These are phyloP conservation scores for Cercophora samala DNA, from an alignment of 495 filamentous ascomycete genomes.

Conservation along the genomic window DNA sequence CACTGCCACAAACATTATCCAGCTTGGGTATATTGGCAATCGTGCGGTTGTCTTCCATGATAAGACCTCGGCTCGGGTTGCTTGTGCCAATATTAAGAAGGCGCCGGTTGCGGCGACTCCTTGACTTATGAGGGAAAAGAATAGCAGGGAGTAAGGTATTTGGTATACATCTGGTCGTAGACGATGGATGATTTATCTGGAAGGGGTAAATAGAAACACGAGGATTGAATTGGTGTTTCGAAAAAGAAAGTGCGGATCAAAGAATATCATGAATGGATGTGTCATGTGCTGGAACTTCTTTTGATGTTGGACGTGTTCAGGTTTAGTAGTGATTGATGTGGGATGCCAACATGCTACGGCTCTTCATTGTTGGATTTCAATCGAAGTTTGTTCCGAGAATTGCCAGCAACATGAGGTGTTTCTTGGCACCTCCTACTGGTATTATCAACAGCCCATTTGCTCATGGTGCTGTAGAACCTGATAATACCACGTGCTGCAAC, in stretches of 20 bases:
- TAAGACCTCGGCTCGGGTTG: constrained; percentile 58
- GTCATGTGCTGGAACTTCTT: not conserved
- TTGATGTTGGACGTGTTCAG: not conserved
- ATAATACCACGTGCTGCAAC: no score
- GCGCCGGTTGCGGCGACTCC: not conserved
- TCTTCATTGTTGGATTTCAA: no score
- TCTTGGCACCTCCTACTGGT: no score
- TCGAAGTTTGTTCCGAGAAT: no score
- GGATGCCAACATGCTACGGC: not conserved
- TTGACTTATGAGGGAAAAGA: not conserved
- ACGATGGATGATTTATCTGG: not conserved
- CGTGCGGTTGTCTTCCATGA: constrained; percentile 71
- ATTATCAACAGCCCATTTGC: no score
- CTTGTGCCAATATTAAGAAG: constrained; percentile 62
- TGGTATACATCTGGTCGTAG: not conserved
- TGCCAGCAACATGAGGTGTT: no score
- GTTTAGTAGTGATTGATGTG: not conserved
- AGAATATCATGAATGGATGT: not conserved
- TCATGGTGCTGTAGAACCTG: no score
- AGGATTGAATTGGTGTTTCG: no score
- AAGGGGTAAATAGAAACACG: not conserved
- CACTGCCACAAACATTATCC: constrained; percentile 55
- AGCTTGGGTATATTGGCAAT: constrained; percentile 68
- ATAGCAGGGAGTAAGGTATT: not conserved
- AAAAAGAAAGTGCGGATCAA: not conserved